Conservation (phyloP, 352 stramenopile species). For the Phytophthora multivora region DNA sequence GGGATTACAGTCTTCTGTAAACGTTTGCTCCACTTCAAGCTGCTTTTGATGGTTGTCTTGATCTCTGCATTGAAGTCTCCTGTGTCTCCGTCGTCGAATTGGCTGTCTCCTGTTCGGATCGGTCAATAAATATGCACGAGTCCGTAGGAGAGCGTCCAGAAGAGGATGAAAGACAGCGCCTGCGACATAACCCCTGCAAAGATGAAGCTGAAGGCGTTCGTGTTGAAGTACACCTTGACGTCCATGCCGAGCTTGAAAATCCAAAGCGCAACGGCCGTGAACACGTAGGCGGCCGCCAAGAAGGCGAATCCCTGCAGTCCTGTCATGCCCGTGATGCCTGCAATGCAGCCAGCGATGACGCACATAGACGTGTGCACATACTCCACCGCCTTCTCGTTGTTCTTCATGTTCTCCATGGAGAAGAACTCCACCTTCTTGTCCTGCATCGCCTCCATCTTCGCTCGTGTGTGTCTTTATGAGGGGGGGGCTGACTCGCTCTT, state of each 20-base stretch:
- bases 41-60: too few relatives aligned
- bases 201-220: constrained; percentile 66
- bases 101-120: constrained; percentile 3
- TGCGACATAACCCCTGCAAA: constrained; percentile 77
- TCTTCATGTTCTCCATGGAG: constrained; percentile 88
- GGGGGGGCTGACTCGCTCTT: not conserved
- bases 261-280: constrained; percentile 68
- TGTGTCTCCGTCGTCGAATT: not conserved
- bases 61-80: not conserved
- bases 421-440: constrained; percentile 86
- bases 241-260: constrained; percentile 78
- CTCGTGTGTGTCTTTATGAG: not conserved
- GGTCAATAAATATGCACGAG: constrained; percentile 92
- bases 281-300: constrained; percentile 64
- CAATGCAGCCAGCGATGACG: constrained; percentile 81
- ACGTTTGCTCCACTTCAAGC: too few relatives aligned
- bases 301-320: constrained; percentile 78
- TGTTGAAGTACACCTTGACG: constrained; percentile 85
- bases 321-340: constrained; percentile 80
- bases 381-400: constrained; percentile 79
- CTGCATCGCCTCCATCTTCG: constrained; percentile 62
- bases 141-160: constrained; percentile 89
- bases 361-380: constrained; percentile 87
- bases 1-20: too few relatives aligned
- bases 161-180: constrained; percentile 87